Evolutionary conservation across 2,329 filamentous ascomycete genomes (phyloP), one percentile per base, ranked within the genome.

Genomic region (Sporothrix pallida): DNA sequence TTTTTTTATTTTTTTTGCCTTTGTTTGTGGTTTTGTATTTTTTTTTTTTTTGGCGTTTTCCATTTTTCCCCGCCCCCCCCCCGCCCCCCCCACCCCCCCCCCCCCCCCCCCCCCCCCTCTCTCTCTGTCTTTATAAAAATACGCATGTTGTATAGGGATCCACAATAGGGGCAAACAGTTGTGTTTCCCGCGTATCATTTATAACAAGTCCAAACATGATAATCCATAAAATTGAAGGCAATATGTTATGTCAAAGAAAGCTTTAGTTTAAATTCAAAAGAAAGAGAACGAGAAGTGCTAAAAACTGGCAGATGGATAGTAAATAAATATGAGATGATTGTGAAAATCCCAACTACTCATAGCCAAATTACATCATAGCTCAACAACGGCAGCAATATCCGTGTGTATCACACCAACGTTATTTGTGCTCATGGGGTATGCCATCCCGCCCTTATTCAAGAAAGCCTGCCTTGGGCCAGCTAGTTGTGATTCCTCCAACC

Each of bases 401-500:
- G 31, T 37, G 31, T 37, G 31, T 37, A 37, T 37, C 31, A 37
- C 31, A 37, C 31, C 31, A 6, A 37, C 31, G 31, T 7, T 37
- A 37, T 37, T 37, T 37, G 31, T 37, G 31, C 31, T 37, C 31
- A 37, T 37, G 31, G 31, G 31, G 31, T 37, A 37, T 37, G 31
- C 31, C 5, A 37, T 23, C 20, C 20, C n/a, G 20, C 10, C 20
- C 7, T 65, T 17, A 10, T 50, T 23, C 62, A 17, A 2, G 12
- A 23, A 1, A 7, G 7, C 37, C 23, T 72, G 31, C 71, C 46
- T 60, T 72, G 63, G 50, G 52, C 72, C 70, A 75, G 70, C 72
- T 58, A 72, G 72, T 60, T 72, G 70, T 70, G 6, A n/a, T 54
- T 23, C 60, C 50, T 9, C 48, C 20, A 1, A n/a, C n/a, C 50